These are phyloP conservation scores for Lactarius sp. DNA, from an alignment of 768 basidiomycete genomes.

Conservation along the genomic window DNA sequence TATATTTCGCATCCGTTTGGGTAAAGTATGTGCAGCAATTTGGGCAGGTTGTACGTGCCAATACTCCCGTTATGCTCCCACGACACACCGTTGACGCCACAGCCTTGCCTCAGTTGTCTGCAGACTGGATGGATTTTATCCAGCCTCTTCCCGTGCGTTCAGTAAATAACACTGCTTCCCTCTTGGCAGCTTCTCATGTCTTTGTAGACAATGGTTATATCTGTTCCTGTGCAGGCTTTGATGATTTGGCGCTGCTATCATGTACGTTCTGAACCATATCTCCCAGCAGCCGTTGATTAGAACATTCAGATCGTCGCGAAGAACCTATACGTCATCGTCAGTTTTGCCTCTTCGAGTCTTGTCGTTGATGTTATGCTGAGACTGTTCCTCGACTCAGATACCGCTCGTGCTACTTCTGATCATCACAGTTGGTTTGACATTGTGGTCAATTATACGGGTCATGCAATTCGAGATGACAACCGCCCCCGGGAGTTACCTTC, in stretches of 20 bases:
- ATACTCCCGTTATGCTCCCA: not conserved
- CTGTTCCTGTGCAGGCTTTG: conserved; percentile 9
- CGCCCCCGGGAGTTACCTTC: not conserved
- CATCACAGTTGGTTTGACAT: not conserved
- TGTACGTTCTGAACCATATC: conserved; percentile 1
- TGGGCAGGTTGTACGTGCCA: not conserved
- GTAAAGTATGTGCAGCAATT: not conserved
- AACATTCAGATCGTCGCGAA: not conserved
- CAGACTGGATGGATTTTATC: not conserved
- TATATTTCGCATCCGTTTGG: conserved; percentile 8
- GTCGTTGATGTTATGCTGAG: not conserved
- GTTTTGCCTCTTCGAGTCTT: not conserved
- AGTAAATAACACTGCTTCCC: not conserved
- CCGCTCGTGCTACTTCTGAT: conserved; percentile 12
- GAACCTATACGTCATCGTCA: conserved; percentile 5
- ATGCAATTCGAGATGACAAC: not conserved
- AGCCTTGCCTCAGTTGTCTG: not conserved
- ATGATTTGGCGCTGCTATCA: conserved; percentile 20
- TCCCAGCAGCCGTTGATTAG: not conserved
- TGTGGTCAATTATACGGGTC: not conserved
- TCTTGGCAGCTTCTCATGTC: not conserved
- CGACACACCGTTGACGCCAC: not conserved
- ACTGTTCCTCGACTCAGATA: not conserved
- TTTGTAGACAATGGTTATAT: conserved; percentile 1
- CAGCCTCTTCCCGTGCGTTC: conserved; percentile 7